A percentile compares a stretch with the other conserved stretches of the same genome.
These are phyloP conservation scores for Septoria petroselini DNA, from an alignment of 2,329 filamentous ascomycete species.

Conservation along the genomic window DNA sequence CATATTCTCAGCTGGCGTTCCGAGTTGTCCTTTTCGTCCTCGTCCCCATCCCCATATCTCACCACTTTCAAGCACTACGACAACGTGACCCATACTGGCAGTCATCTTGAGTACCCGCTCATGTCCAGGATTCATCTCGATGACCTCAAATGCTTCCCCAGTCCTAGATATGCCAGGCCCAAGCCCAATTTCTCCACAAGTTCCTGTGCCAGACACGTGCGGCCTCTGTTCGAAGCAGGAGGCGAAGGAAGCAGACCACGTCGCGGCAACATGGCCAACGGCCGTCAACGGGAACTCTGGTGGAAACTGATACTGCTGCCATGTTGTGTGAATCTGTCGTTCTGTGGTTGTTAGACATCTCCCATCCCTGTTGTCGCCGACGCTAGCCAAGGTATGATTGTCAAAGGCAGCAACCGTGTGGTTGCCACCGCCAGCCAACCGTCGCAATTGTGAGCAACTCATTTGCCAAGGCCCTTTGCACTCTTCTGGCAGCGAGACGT, in stretches of 20 bases:
- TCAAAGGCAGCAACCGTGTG: conserved; percentile 73
- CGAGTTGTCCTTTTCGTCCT: conserved; percentile 80
- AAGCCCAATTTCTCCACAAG: conserved; percentile 70
- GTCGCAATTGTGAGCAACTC: conserved; percentile 11
- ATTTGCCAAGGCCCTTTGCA: not conserved
- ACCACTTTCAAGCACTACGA: conserved; percentile 70
- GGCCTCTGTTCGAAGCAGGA: conserved; percentile 49
- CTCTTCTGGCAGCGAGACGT: conserved; percentile 38
- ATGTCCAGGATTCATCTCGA: conserved; percentile 61
- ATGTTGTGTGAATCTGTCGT: not conserved
- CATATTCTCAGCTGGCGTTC: conserved; percentile 54
- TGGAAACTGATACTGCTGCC: not conserved
- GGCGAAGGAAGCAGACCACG: conserved; percentile 72
- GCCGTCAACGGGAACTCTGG: not conserved
- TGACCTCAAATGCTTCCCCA: conserved; percentile 48
- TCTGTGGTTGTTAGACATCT: conserved; percentile 37
- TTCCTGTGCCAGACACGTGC: conserved; percentile 63
- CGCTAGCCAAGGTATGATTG: conserved; percentile 59
- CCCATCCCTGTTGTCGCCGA: conserved; percentile 58
- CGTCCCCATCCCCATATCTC: conserved; percentile 85
- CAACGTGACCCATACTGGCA: conserved; percentile 73
- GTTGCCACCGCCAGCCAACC: conserved; percentile 70
- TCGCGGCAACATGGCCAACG: conserved; percentile 53
- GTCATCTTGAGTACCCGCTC: conserved; percentile 62
- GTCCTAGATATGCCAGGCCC: conserved; percentile 42